Evolutionary conservation across 78 protist species (phyloP).

Genomic region (Pigoraptor vietnamica): DNA sequence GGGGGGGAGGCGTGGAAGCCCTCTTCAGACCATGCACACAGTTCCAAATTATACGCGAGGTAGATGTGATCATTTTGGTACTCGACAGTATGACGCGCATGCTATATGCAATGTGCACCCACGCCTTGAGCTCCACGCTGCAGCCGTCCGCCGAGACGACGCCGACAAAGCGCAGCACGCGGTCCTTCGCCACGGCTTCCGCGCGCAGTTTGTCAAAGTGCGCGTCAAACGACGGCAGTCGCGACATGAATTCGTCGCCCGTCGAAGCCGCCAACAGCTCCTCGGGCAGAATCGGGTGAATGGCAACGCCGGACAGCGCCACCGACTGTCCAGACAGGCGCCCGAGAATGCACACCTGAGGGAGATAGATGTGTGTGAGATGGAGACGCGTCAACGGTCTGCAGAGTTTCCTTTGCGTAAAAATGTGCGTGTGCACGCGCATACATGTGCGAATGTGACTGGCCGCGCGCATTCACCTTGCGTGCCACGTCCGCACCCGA

Average conservation of each 20-base stretch:
- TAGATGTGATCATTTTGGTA: no score
- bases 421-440: no score
- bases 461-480: no score
- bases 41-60: no score
- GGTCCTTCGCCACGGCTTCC: not conserved
- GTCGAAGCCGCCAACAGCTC: not conserved
- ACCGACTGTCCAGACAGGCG: constrained; percentile 18
- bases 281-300: constrained; percentile 12
- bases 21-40: not conserved
- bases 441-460: no score
- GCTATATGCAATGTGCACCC: not conserved
- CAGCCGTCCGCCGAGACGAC: not conserved
- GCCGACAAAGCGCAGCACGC: constrained; percentile 21
- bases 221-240: constrained; percentile 10
- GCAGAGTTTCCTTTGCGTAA: no score
- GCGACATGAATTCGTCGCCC: constrained; percentile 6
- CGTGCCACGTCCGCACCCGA: constrained; percentile 74
- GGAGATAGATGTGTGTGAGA: not conserved
- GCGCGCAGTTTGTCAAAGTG: not conserved
- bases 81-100: not conserved
- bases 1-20: no score
- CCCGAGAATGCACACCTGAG: constrained; percentile 26
- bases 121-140: constrained; percentile 6
- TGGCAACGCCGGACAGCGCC: not conserved
- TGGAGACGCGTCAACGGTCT: no score